These are phyloP conservation scores for Diutina scorzettiae DNA, from an alignment of 1,139 yeast species.

Conservation along the genomic window DNA sequence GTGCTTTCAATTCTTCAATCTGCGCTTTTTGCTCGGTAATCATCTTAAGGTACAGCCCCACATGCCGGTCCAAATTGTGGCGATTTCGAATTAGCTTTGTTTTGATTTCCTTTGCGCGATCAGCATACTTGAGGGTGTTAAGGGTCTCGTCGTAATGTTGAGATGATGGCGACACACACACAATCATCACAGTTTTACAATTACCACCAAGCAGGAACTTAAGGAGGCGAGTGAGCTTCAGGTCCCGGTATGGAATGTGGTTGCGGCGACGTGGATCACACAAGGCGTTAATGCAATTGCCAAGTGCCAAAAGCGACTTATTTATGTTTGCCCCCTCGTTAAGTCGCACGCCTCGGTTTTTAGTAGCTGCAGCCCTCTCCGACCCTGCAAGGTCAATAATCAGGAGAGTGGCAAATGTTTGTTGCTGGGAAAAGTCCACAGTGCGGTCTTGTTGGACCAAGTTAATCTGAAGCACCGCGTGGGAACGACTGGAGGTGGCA, in stretches of 20 bases:
- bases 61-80: constrained; percentile 72
- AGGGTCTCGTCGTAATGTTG: constrained; percentile 85
- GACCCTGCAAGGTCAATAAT: constrained; percentile 84
- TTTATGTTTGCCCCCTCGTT: constrained; percentile 91
- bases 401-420: constrained; percentile 33
- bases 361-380: constrained; percentile 86
- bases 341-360: constrained; percentile 66
- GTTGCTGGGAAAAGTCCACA: constrained; percentile 54
- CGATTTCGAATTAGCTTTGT: constrained; percentile 69
- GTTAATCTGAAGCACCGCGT: constrained; percentile 80
- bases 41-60: constrained; percentile 73
- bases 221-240: constrained; percentile 46
- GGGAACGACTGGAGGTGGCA: constrained; percentile 82
- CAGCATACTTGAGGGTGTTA: constrained; percentile 82
- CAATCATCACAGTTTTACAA: constrained; percentile 92
- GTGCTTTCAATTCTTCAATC: constrained; percentile 52
- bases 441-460: constrained; percentile 52
- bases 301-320: constrained; percentile 75
- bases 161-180: constrained; percentile 79
- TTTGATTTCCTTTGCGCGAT: constrained; percentile 82
- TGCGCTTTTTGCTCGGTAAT: constrained; percentile 74
- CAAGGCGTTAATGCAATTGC: constrained; percentile 87
- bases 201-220: constrained; percentile 91
- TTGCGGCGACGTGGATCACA: constrained; percentile 58
- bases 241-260: constrained; percentile 59